Evolutionary conservation across 495 filamentous ascomycete genomes (phyloP), one percentile per base, ranked within the genome.

Genomic region (Astrothelium macrocarpum): DNA sequence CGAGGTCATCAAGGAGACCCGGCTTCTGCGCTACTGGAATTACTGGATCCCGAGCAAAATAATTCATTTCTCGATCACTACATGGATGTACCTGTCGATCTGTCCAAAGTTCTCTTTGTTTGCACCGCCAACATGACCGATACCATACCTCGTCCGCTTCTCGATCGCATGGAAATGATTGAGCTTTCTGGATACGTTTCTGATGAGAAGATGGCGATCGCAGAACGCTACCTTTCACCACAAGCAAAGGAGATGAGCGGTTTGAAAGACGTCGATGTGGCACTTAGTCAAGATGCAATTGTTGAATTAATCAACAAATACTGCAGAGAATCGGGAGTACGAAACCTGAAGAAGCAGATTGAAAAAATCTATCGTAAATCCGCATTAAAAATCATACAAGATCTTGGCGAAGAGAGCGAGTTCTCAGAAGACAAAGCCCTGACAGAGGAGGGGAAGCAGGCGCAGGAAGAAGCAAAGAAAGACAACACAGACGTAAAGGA

Each of bases 61-160:
- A 89, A 82, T 71, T 95, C 90, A 32, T 99, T 99, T 82, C 75
- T 99, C 59, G 95, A 99, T 68, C 94, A 99, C 71, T 99, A 99
- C 74, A 88, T 99, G 85, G 95, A 99, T 76, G 91, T 99, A 0
- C 95, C 95, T 5, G 93, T 99, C 32, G 94, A 99, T 75, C 82
- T 99, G 42, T 96, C 91, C 53, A 97, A 96, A 78, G 95, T 99
- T 5, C 84, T 99, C 34, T 99, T 99, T 75, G 95, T 99, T 53
- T 99, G 95, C 79, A 99, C 95, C 4, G 95, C 95, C 42, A 99
- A 99, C 71, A 91, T 99, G 84, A 97, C 91, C 1, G 94, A 99
- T 71, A 99, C 95, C 5, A 99, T 99, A 66, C 95, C 95, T 32
- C 85, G 91, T 28, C 95, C 95, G 18, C 82, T 99, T 7, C 79